Conservation (phyloP, 768 basidiomycete genomes). For the Steccherinum ochraceum region DNA sequence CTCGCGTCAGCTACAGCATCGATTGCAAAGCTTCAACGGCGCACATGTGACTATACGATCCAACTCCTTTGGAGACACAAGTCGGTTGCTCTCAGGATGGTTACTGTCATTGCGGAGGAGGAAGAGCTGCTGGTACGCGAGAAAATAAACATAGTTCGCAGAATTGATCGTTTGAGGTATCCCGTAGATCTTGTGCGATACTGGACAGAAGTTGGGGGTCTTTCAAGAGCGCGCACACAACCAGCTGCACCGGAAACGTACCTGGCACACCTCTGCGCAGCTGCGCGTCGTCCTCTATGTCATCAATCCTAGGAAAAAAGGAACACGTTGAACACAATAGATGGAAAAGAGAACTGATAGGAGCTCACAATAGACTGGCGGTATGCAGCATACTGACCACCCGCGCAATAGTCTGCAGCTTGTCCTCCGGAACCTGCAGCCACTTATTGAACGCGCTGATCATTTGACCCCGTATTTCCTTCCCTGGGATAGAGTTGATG, state of each 20-base stretch:
- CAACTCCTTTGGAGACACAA: conserved; percentile 38
- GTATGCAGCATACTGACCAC: conserved; percentile 94
- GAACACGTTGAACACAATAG: neutral
- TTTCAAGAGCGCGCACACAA: neutral
- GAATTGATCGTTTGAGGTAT: conserved; percentile 96
- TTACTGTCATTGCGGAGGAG: conserved; percentile 32
- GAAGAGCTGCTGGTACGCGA: conserved; percentile 83
- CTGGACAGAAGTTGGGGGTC: conserved; percentile 28
- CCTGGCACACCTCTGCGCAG: conserved; percentile 83
- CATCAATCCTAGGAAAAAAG: conserved; percentile 62
- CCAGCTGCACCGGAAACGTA: conserved; percentile 16
- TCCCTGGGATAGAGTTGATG: conserved; percentile 79
- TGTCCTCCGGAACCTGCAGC: conserved; percentile 74
- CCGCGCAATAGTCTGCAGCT: conserved; percentile 65
- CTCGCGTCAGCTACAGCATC: neutral
- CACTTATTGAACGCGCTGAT: conserved; percentile 92
- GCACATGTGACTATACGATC: conserved; percentile 74
- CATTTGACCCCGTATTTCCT: conserved; percentile 83
- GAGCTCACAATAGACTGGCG: conserved; percentile 78
- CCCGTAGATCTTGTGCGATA: conserved; percentile 94
- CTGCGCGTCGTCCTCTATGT: conserved; percentile 90
- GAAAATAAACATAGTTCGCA: conserved; percentile 95
- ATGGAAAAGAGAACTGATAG: neutral
- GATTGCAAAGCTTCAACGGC: too few species aligned
- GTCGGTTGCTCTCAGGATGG: conserved; percentile 3